Conservation (phyloP, 331 rosid genomes). For the Cydonia oblonga region DNA sequence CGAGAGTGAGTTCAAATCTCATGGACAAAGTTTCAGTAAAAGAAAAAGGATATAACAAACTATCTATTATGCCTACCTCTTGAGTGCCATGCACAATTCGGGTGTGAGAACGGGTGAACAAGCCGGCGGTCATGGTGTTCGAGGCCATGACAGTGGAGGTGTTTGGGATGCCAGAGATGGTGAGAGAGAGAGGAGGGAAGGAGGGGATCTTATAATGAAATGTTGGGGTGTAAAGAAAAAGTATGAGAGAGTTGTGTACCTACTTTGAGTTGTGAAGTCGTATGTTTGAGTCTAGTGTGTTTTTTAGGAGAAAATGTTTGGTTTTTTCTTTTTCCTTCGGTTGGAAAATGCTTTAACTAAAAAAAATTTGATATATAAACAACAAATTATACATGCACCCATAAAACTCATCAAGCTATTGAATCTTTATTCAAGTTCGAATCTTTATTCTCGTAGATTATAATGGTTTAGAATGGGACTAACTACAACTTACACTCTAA, state of each 20-base stretch:
- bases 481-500: too few species aligned
- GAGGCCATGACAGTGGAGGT: slow-evolving; percentile 36
- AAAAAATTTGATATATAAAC: too few species aligned
- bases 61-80: neutral
- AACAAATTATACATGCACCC: neutral
- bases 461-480: too few species aligned
- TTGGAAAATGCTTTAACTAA: neutral
- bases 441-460: too few species aligned
- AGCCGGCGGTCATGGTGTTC: slow-evolving; percentile 58
- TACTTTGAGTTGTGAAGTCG: slow-evolving; percentile 70
- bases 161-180: neutral
- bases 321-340: neutral
- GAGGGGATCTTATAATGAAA: slow-evolving; percentile 28
- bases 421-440: too few species aligned
- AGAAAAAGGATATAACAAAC: neutral
- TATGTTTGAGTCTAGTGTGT: slow-evolving; percentile 35
- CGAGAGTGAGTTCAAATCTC: neutral
- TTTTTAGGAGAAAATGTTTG: neutral
- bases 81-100: slow-evolving; percentile 16
- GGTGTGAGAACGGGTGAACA: slow-evolving; percentile 47
- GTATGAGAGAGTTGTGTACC: slow-evolving; percentile 7
- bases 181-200: neutral
- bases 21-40: neutral
- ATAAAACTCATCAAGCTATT: too few species aligned
- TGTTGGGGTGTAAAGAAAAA: slow-evolving; percentile 19